phyloP scores from a whole-genome alignment of 495 filamentous ascomycete species.

The Hypoxylon trugodes region DNA sequence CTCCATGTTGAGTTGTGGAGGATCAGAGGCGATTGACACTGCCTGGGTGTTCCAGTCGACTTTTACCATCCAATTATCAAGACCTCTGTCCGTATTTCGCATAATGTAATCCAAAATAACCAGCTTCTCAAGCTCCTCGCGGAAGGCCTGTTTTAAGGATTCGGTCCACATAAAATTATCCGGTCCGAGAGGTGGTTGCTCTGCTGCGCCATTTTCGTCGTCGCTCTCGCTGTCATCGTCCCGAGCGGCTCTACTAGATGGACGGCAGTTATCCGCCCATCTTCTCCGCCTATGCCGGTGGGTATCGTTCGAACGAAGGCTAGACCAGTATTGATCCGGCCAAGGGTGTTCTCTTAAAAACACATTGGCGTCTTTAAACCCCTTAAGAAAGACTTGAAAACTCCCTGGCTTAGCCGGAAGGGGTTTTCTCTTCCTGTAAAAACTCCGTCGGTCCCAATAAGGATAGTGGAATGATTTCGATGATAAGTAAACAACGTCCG shows the following conservation, averaged over 20 bases:
- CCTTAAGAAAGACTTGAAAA: constrained; percentile 97
- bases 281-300: constrained; percentile 72
- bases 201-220: constrained; percentile 50
- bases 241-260: constrained; percentile 62
- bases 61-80: constrained; percentile 99
- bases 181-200: constrained; percentile 49
- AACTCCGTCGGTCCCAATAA: constrained; percentile 91
- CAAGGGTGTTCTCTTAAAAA: constrained; percentile 95
- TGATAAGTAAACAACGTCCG: constrained; percentile 90
- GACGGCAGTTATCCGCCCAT: constrained; percentile 89
- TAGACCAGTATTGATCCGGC: constrained; percentile 91
- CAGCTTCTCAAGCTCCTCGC: constrained; percentile 95
- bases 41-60: constrained; percentile 84
- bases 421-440: constrained; percentile 83
- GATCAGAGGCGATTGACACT: constrained; percentile 86
- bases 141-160: constrained; percentile 84
- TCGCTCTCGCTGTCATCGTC: constrained; percentile 78
- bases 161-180: constrained; percentile 87
- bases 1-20: constrained; percentile 69
- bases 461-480: constrained; percentile 98
- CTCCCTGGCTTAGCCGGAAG: constrained; percentile 94
- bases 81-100: constrained; percentile 95
- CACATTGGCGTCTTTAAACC: constrained; percentile 94
- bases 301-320: constrained; percentile 74
- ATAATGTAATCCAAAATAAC: constrained; percentile 99